These are phyloP conservation scores for Termitomyces sp. DNA, from an alignment of 768 basidiomycete genomes.

Conservation along the genomic window DNA sequence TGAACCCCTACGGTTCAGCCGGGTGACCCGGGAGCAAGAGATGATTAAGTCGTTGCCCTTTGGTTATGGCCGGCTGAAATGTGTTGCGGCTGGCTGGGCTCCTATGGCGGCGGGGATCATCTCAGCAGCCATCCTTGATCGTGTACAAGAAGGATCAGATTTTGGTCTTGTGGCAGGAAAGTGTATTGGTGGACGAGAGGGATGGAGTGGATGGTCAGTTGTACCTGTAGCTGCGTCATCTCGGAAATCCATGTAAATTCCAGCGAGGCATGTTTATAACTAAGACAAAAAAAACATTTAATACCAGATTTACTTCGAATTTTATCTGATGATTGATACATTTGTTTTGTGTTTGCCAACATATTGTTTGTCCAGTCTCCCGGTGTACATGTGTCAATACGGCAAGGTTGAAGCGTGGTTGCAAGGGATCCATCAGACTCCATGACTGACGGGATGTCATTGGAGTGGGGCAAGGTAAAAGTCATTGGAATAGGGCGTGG, in stretches of 20 bases:
- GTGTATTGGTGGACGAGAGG: constrained; percentile 32
- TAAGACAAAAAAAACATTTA: too few relatives aligned
- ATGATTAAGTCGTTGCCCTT: constrained; percentile 37
- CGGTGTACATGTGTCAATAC: too few relatives aligned
- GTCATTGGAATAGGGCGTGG: too few relatives aligned
- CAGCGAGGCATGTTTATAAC: not conserved
- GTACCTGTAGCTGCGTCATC: not conserved
- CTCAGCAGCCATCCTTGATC: constrained; percentile 37
- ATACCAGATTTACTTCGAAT: too few relatives aligned
- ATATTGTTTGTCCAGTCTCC: too few relatives aligned
- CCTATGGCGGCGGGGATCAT: constrained; percentile 49
- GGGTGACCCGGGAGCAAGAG: constrained; percentile 17
- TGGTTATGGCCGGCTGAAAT: constrained; percentile 44
- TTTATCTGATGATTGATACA: too few relatives aligned
- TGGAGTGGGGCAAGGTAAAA: too few relatives aligned
- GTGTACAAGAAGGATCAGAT: constrained; percentile 24
- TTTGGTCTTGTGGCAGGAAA: constrained; percentile 25
- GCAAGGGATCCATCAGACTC: too few relatives aligned
- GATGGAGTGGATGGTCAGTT: constrained; percentile 46
- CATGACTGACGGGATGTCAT: too few relatives aligned
- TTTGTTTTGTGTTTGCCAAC: too few relatives aligned
- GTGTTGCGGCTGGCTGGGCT: constrained; percentile 48
- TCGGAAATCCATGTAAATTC: not conserved
- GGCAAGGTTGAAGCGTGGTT: too few relatives aligned
- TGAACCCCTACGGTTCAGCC: constrained; percentile 38